A percentile compares a stretch with the other conserved stretches of the same genome.
These are phyloP conservation scores for Neurospora tetrasperma DNA, from an alignment of 495 filamentous ascomycete genomes.

Conservation along the genomic window DNA sequence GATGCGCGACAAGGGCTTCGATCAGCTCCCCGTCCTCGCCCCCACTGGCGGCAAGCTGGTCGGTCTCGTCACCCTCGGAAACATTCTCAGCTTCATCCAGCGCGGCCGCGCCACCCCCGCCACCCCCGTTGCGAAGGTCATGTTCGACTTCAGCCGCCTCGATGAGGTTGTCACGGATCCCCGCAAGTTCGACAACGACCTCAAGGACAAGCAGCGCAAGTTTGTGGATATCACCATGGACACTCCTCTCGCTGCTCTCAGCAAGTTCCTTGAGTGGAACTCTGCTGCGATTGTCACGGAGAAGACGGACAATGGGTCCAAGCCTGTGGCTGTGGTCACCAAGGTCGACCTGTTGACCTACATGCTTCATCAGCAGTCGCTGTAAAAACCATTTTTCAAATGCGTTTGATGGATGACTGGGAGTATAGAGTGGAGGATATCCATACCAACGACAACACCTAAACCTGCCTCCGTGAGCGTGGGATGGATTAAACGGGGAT, in stretches of 20 bases:
- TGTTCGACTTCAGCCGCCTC: conserved; percentile 88
- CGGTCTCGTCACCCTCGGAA: conserved; percentile 86
- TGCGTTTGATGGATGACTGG: neutral
- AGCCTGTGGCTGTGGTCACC: conserved; percentile 83
- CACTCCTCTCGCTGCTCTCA: conserved; percentile 72
- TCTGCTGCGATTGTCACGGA: conserved; percentile 90
- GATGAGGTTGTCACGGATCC: conserved; percentile 83
- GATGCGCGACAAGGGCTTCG: conserved; percentile 94
- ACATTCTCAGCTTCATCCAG: conserved; percentile 82
- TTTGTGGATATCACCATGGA: conserved; percentile 92
- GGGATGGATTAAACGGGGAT: neutral
- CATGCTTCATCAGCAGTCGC: conserved; percentile 61
- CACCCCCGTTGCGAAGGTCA: conserved; percentile 72
- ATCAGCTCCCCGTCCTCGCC: conserved; percentile 85
- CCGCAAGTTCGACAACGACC: conserved; percentile 44
- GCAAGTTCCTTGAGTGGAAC: conserved; percentile 96
- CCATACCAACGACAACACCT: neutral
- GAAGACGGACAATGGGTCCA: conserved; percentile 39
- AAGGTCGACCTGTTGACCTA: conserved; percentile 95
- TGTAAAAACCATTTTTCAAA: neutral
- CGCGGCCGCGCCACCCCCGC: conserved; percentile 62
- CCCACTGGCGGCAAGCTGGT: conserved; percentile 61
- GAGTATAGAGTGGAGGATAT: neutral
- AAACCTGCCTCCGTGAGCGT: neutral
- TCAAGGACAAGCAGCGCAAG: conserved; percentile 44